Percentiles rank a stretch among this genome's conserved stretches.
phyloP scores from a whole-genome alignment of 1,139 yeast species.

The Hyphopichia buzzinii region DNA sequence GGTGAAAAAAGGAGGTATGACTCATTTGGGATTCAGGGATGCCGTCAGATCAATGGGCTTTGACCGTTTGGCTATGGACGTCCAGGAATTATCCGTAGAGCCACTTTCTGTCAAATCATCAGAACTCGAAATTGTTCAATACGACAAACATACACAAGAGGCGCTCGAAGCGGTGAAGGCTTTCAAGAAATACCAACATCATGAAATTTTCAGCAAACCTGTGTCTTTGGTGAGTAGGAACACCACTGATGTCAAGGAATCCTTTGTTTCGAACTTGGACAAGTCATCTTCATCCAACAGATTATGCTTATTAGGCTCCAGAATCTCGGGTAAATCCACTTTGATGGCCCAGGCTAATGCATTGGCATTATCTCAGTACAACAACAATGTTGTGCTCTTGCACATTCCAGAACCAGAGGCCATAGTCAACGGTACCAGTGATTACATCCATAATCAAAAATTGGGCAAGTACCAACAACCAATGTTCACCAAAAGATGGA shows the following conservation, averaged over 20 bases:
- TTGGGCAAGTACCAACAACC: constrained; percentile 68
- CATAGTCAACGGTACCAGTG: constrained; percentile 70
- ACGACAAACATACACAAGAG: constrained; percentile 17
- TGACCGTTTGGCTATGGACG: constrained; percentile 30
- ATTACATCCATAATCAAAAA: constrained; percentile 56
- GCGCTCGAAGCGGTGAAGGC: constrained; percentile 45
- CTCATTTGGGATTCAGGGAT: constrained; percentile 40
- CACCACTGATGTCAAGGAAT: constrained; percentile 22
- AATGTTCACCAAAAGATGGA: constrained; percentile 65
- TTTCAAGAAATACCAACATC: constrained; percentile 62
- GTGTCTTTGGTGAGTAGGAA: constrained; percentile 48
- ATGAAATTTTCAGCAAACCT: constrained; percentile 60
- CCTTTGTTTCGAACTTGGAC: constrained; percentile 25
- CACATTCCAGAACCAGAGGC: constrained; percentile 65
- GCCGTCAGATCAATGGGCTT: constrained; percentile 38
- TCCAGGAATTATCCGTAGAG: constrained; percentile 16
- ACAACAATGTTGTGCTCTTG: constrained; percentile 53
- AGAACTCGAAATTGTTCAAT: constrained; percentile 23
- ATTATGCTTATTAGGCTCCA: constrained; percentile 61
- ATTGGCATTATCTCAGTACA: constrained; percentile 40
- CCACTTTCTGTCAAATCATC: constrained; percentile 14
- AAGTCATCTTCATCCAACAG: constrained; percentile 44
- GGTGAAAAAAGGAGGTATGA: constrained; percentile 43
- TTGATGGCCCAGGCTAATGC: constrained; percentile 73
- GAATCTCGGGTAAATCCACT: constrained; percentile 81